Conservation (phyloP, 306 rosid genomes). For the Medicago ruthenica region DNA sequence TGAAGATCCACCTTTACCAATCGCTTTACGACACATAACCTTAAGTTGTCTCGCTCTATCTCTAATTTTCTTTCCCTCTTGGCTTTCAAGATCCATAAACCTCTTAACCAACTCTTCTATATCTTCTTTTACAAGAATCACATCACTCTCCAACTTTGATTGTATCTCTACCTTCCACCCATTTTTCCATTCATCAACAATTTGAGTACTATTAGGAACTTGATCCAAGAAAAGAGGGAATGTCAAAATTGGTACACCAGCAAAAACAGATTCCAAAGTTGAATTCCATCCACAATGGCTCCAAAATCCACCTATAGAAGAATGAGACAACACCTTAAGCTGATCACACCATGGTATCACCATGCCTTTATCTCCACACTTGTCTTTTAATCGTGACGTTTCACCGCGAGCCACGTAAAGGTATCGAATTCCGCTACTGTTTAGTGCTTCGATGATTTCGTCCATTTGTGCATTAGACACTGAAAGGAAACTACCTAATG, state of each 20-base stretch:
- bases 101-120: conserved; percentile 36
- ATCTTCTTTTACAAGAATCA: conserved; percentile 35
- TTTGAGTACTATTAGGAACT: conserved; percentile 51
- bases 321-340: conserved; percentile 57
- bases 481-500: conserved; percentile 62
- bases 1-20: conserved; percentile 55
- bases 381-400: conserved; percentile 42
- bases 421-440: conserved; percentile 36
- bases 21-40: conserved; percentile 47
- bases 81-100: conserved; percentile 48
- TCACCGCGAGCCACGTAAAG: conserved; percentile 65
- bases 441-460: conserved; percentile 53
- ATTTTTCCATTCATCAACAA: conserved; percentile 58
- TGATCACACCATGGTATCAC: conserved; percentile 70
- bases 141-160: conserved; percentile 33
- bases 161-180: conserved; percentile 44
- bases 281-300: conserved; percentile 76
- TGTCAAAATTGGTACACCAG: conserved; percentile 56
- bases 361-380: conserved; percentile 52
- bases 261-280: conserved; percentile 50
- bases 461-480: conserved; percentile 58
- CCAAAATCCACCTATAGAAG: conserved; percentile 59
- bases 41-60: conserved; percentile 46
- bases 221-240: conserved; percentile 63
- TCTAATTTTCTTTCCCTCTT: conserved; percentile 48